Conservation (phyloP, 148 eudicot species). For the Arbutus unedo region DNA sequence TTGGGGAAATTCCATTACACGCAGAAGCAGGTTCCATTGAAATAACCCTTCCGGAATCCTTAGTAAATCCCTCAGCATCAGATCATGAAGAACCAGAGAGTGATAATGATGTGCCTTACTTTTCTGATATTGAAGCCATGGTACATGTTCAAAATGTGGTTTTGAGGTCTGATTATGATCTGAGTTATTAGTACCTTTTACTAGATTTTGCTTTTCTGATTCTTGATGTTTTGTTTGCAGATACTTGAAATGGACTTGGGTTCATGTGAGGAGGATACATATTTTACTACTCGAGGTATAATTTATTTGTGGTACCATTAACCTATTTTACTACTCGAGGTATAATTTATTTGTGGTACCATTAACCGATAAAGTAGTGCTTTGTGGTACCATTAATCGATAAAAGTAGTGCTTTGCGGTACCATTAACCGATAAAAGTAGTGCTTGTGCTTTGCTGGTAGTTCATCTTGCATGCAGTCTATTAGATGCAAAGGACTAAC, state of each 20-base stretch:
- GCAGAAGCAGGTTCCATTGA: slow-evolving; percentile 25
- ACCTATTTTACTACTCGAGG: slow-evolving; percentile 42
- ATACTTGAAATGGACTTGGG: slow-evolving; percentile 84
- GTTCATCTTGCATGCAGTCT: not conserved
- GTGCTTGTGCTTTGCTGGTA: not conserved
- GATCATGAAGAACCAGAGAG: slow-evolving; percentile 40
- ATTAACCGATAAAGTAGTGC: slow-evolving; percentile 36
- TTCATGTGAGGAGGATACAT: slow-evolving; percentile 49
- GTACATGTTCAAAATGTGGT: slow-evolving; percentile 22
- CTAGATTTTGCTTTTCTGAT: slow-evolving; percentile 11
- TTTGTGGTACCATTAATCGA: not conserved
- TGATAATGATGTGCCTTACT: slow-evolving; percentile 39
- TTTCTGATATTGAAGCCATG: slow-evolving; percentile 60
- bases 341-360: slow-evolving; percentile 23
- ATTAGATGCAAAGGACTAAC: not conserved
- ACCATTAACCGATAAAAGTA: not conserved
- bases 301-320: slow-evolving; percentile 13
- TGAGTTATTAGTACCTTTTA: not conserved
- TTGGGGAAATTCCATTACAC: slow-evolving; percentile 16
- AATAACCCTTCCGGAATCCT: slow-evolving; percentile 20
- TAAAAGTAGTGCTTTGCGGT: too few relatives aligned
- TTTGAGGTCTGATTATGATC: slow-evolving; percentile 13
- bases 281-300: slow-evolving; percentile 52
- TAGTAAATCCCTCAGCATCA: slow-evolving; percentile 13
- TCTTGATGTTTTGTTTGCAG: slow-evolving; percentile 41